Percentiles rank a stretch among this genome's conserved stretches.
phyloP scores from a whole-genome alignment of 2,329 filamentous ascomycete genomes.

The Aspergillus sojae region DNA sequence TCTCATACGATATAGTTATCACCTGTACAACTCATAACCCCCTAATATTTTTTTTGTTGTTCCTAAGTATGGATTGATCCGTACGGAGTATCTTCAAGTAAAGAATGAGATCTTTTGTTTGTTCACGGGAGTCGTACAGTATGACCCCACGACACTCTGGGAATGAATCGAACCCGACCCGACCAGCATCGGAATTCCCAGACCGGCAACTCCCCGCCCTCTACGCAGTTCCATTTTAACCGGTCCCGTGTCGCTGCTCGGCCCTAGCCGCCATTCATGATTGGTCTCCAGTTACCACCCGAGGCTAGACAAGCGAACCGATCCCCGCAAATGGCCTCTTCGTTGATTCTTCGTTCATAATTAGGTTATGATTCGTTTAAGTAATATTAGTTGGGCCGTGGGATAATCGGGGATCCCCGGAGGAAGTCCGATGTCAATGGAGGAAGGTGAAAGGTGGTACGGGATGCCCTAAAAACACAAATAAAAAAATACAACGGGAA shows the following conservation, averaged over 20 bases:
- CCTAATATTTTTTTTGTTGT: background rate
- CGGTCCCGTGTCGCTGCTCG: slow-evolving; percentile 25
- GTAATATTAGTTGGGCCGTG: slow-evolving; percentile 2
- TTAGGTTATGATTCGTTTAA: slow-evolving; percentile 6
- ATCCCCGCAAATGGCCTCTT: slow-evolving; percentile 21
- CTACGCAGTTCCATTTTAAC: slow-evolving; percentile 21
- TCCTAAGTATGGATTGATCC: background rate
- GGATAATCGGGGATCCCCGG: slow-evolving; percentile 11
- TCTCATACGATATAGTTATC: slow-evolving; percentile 1
- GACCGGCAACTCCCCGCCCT: slow-evolving; percentile 15
- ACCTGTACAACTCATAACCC: background rate
- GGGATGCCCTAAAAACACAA: slow-evolving; percentile 4
- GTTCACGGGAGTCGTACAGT: background rate
- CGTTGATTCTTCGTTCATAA: slow-evolving; percentile 4
- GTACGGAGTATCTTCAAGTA: slow-evolving; percentile 3
- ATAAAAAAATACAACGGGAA: background rate
- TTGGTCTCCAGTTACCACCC: slow-evolving; percentile 21
- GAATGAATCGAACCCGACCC: slow-evolving; percentile 13
- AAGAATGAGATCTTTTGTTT: background rate
- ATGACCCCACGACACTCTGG: background rate
- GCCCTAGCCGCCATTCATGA: slow-evolving; percentile 18
- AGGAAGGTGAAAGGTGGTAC: background rate
- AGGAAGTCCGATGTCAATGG: slow-evolving; percentile 8
- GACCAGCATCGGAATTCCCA: slow-evolving; percentile 21
- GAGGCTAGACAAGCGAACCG: slow-evolving; percentile 21